Evolutionary conservation across 2,329 filamentous ascomycete genomes (phyloP), one percentile per base, ranked within the genome.

Genomic region (Paracoccidioides lutzii): DNA sequence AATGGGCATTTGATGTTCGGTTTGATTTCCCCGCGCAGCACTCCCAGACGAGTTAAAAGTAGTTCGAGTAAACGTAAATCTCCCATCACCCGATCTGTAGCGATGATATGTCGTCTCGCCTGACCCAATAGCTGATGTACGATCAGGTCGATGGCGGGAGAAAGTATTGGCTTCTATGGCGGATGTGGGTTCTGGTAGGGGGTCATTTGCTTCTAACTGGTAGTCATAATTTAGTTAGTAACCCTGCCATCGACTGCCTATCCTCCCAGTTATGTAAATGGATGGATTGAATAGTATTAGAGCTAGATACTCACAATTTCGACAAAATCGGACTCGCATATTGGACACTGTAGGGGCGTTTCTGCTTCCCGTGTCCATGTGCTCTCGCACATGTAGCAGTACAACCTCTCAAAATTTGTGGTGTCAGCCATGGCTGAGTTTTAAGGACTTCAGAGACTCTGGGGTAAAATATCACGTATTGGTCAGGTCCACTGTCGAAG

Each of bases 281-380:
- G 12, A 32, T 58, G 37, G 10, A 54, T 40, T 15, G 43, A 52
- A 32, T 55, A 55, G 51, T 41, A n/a, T 38, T n/a, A 41, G 22
- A 37, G 28, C 15, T 37, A 22, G 22, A 52, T 32, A 76, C 85
- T 66, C 76, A 95, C 90, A 63, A 97, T 89, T 73, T 98, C 90
- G 14, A 83, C 88, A 61, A 88, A 84, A 22, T 95, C 88, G 41
- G 83, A 82, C 3, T 78, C 68, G 67, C 93, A 98, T n/a, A 74
- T 70, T 14, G 90, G 89, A 67, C 93, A 98, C 14, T 73, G 74
- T 59, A 95, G 72, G 49, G 15, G 22, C 79, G 83, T 61, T 79
- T 76, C 60, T 86, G 2, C 79, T 58, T 88, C 81, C 58, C 81
- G 77, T 65, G 85, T 88, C 89, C 90, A 97, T 69, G 95, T 85